Percentiles rank a stretch among this genome's conserved stretches.
Evolutionary conservation across 2,329 filamentous ascomycete species (phyloP).

Genomic region (Ascocoryne sarcoides): DNA sequence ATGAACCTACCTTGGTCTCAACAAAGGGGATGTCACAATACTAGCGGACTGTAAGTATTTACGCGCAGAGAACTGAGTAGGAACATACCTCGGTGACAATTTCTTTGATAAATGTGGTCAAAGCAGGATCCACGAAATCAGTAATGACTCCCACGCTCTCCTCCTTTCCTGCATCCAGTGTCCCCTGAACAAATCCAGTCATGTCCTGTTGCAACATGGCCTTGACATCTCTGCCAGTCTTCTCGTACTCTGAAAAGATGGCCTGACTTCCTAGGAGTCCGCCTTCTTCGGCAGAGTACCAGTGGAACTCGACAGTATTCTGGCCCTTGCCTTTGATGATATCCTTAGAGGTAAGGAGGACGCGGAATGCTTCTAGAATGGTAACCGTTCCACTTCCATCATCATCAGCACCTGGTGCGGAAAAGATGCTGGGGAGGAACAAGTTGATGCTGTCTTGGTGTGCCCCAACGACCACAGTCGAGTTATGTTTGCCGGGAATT

Average conservation of each 20-base stretch:
- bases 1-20: constrained; percentile 83
- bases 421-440: constrained; percentile 73
- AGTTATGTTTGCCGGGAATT: constrained; percentile 76
- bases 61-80: background rate
- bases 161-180: constrained; percentile 68
- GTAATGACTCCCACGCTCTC: constrained; percentile 90
- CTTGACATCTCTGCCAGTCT: constrained; percentile 65
- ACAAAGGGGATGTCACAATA: constrained; percentile 87
- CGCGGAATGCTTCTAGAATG: constrained; percentile 82
- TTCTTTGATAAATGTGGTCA: constrained; percentile 87
- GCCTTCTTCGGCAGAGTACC: constrained; percentile 87
- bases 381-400: constrained; percentile 91
- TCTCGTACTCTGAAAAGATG: constrained; percentile 76
- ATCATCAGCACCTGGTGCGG: constrained; percentile 89
- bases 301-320: constrained; percentile 94
- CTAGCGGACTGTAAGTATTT: constrained; percentile 27
- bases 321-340: constrained; percentile 61
- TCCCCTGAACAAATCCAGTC: constrained; percentile 82
- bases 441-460: constrained; percentile 96
- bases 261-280: constrained; percentile 82
- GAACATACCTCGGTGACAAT: constrained; percentile 58
- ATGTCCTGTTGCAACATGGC: constrained; percentile 99
- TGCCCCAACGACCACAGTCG: constrained; percentile 80
- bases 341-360: constrained; percentile 64
- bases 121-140: constrained; percentile 73